These are phyloP conservation scores for Acrocalymma vagum DNA, from an alignment of 2,329 filamentous ascomycete species.

Conservation along the genomic window DNA sequence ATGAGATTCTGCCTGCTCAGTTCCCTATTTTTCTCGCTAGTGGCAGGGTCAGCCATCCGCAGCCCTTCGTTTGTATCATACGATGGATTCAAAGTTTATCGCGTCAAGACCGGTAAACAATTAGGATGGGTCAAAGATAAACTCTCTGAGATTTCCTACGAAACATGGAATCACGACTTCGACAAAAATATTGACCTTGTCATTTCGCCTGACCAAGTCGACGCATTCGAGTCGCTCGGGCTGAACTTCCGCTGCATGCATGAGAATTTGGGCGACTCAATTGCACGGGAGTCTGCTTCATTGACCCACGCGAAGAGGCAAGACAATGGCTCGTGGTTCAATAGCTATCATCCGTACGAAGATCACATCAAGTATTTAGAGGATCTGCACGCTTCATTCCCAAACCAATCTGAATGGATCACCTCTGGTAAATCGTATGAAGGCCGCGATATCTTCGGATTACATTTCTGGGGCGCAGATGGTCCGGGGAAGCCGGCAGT, in stretches of 20 bases:
- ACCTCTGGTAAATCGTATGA: conserved; percentile 38
- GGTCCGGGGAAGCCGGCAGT: conserved; percentile 43
- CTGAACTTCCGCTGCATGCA: conserved; percentile 51
- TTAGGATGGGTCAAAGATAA: conserved; percentile 42
- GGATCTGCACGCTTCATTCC: conserved; percentile 33
- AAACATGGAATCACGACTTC: conserved; percentile 45
- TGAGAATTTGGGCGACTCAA: conserved; percentile 54
- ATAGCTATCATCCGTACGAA: conserved; percentile 42
- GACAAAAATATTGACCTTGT: conserved; percentile 51
- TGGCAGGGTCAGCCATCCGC: conserved; percentile 25
- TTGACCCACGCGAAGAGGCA: conserved; percentile 52
- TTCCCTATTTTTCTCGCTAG: conserved; percentile 24
- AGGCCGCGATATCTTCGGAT: conserved; percentile 39
- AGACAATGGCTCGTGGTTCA: conserved; percentile 34
- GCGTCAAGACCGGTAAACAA: conserved; percentile 45
- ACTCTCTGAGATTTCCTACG: conserved; percentile 45
- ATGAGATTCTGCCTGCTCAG: conserved; percentile 23
- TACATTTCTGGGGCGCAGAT: conserved; percentile 41
- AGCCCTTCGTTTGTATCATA: conserved; percentile 39
- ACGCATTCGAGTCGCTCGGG: conserved; percentile 48
- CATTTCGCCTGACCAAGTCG: conserved; percentile 50
- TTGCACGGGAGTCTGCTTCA: conserved; percentile 47
- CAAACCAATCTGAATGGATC: conserved; percentile 38
- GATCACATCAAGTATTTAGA: conserved; percentile 41
- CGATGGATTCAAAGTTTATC: conserved; percentile 52